Base-by-base conservation (phyloP, 2,329 filamentous ascomycete genomes). In the Ciborinia camelliae region DNA sequence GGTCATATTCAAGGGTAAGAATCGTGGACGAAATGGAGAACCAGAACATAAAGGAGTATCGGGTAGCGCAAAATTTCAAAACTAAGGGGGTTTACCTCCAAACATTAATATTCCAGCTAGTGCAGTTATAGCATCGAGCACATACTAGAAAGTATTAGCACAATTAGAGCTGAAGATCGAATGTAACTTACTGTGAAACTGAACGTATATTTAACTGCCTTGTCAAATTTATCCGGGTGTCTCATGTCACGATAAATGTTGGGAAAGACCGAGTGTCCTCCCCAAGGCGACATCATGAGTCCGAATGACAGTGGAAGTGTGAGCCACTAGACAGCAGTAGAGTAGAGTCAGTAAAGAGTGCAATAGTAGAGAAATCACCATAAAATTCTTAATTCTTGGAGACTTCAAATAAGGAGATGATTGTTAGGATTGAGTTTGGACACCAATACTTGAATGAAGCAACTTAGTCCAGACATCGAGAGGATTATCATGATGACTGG, bases 101-200 rank as follows among this genome's bases (percentile, higher is more conserved):
- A 97, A 99, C 94, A 99, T 98, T 69, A 97, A 82, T 65, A 95
- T 84, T 47, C 95, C 94, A 14, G 90, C 85, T 52, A 95, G 84
- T 32, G 92, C 93, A 74, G 96, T 92, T 53, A 87, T 84, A 32
- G 89, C 82, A 75, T 98, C 94, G 15, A 98, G 83, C 26, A 91
- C 74, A 75, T 91, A 94, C 86, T 90, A 64, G 14, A 26, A 59
- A 26, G 45, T 63, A 39, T 62, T 57, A 41, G 20, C n/a, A 28
- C 7, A n/a, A 51, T 47, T 35, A 66, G 14, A 61, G 43, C 20
- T 18, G 1, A 9, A 20, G 26, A 35, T 30, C 50, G 12, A 48
- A 35, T 1, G 45, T 14, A 48, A 76, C 86, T 75, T 81, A 90
- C 89, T 54, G 92, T 96, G 76, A 96, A 96, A 28, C 86, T 82